Evolutionary conservation across 306 rosid species (phyloP).

Genomic region (Medicago truncatula): DNA sequence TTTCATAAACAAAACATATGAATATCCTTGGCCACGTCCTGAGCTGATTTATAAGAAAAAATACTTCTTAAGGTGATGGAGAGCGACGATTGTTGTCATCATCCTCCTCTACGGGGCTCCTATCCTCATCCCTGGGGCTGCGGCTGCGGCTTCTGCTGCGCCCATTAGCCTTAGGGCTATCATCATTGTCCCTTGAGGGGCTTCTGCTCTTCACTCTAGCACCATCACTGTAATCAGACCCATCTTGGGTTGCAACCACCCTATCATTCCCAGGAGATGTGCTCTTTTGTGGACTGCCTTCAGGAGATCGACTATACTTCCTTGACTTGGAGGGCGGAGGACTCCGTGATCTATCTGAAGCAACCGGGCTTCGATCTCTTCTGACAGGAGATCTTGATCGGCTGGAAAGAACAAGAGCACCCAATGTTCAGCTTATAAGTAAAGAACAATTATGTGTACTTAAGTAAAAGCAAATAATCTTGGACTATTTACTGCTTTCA

Average conservation of each 20-base stretch:
- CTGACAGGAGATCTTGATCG: slow-evolving; percentile 73
- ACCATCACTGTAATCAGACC: slow-evolving; percentile 61
- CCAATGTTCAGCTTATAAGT: slow-evolving; percentile 3
- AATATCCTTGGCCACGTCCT: not conserved
- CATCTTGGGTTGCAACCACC: slow-evolving; percentile 48
- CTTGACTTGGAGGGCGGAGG: slow-evolving; percentile 58
- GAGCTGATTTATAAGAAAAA: slow-evolving; percentile 13
- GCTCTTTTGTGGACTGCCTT: slow-evolving; percentile 57
- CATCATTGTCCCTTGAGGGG: slow-evolving; percentile 54
- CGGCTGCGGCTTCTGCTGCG: slow-evolving; percentile 45
- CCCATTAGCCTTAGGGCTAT: slow-evolving; percentile 59
- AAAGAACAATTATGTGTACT: not conserved
- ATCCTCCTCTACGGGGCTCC: slow-evolving; percentile 68
- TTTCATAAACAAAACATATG: slow-evolving; percentile 20
- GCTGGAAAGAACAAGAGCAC: slow-evolving; percentile 47
- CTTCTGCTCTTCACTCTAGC: slow-evolving; percentile 60
- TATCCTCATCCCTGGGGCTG: slow-evolving; percentile 65
- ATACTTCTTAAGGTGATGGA: slow-evolving; percentile 51
- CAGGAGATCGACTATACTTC: slow-evolving; percentile 61
- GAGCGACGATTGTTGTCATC: slow-evolving; percentile 55
- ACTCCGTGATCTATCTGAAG: slow-evolving; percentile 60
- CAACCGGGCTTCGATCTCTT: slow-evolving; percentile 60
- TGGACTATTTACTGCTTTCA: not conserved
- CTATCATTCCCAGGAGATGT: slow-evolving; percentile 58
- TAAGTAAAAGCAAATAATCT: not conserved